Percentiles rank a stretch among this genome's conserved stretches.
Conservation (phyloP, 352 stramenopile genomes). For the Peronospora farinosa region DNA sequence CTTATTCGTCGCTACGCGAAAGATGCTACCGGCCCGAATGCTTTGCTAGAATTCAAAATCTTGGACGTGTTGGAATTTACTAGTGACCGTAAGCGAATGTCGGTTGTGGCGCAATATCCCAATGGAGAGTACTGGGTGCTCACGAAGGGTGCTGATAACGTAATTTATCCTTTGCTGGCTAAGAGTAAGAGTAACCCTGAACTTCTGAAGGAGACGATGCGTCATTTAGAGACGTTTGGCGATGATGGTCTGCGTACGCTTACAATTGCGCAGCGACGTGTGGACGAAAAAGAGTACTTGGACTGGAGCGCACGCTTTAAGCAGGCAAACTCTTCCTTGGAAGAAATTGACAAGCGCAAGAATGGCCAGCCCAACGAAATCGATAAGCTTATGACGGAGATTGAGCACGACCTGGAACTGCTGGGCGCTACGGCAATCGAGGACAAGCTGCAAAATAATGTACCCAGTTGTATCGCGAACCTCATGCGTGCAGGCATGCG, state of each 20-base stretch:
- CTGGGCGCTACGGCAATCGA: constrained; percentile 90
- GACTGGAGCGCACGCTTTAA: constrained; percentile 65
- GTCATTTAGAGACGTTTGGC: constrained; percentile 72
- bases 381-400: constrained; percentile 62
- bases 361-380: constrained; percentile 59
- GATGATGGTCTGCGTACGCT: constrained; percentile 83
- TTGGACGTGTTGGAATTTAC: constrained; percentile 96
- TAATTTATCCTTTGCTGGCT: constrained; percentile 81
- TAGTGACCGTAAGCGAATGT: constrained; percentile 81
- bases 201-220: constrained; percentile 49
- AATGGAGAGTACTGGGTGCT: constrained; percentile 65
- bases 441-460: constrained; percentile 89
- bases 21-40: constrained; percentile 27
- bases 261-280: constrained; percentile 54
- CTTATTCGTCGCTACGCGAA: constrained; percentile 30
- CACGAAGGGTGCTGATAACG: constrained; percentile 90
- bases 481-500: constrained; percentile 85
- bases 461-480: constrained; percentile 82
- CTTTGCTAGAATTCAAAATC: constrained; percentile 71
- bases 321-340: constrained; percentile 53
- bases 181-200: constrained; percentile 53
- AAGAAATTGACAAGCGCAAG: constrained; percentile 80
- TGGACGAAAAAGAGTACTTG: constrained; percentile 55
- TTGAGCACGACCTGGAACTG: constrained; percentile 77
- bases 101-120: constrained; percentile 62